A percentile compares a stretch with the other conserved stretches of the same genome.
phyloP scores from a whole-genome alignment of 441 rosid species.

The Macaranga tanarius region DNA sequence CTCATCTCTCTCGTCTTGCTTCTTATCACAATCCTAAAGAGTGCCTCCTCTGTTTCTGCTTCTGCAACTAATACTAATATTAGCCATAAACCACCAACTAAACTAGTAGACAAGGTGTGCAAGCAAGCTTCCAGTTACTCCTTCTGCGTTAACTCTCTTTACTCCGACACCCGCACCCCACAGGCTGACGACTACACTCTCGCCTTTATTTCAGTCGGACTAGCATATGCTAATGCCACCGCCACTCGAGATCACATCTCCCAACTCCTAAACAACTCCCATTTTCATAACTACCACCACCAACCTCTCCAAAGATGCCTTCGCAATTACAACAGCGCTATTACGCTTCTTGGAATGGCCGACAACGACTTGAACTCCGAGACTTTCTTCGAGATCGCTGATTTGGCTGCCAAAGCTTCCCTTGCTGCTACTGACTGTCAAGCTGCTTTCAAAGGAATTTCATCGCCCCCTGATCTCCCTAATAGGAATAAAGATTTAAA shows the following conservation, averaged over 20 bases:
- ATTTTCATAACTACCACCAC: background rate
- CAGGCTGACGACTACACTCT: conserved; percentile 32
- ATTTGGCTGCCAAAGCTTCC: conserved; percentile 21
- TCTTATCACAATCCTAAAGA: too few species aligned
- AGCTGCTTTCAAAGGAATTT: conserved; percentile 13
- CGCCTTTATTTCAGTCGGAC: conserved; percentile 33
- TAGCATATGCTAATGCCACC: conserved; percentile 36
- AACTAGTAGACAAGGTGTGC: conserved; percentile 35
- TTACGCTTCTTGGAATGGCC: conserved; percentile 17
- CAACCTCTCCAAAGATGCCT: conserved; percentile 25
- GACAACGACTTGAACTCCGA: conserved; percentile 37
- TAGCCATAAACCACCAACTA: too few species aligned
- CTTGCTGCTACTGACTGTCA: conserved; percentile 24
- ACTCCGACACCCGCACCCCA: conserved; percentile 26
- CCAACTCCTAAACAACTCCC: conserved; percentile 6
- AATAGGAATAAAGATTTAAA: conserved; percentile 23
- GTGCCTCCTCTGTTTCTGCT: too few species aligned
- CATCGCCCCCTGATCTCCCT: background rate
- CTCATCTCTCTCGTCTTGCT: too few species aligned
- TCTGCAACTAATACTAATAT: too few species aligned
- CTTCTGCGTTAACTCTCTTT: conserved; percentile 32
- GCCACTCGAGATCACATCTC: conserved; percentile 23
- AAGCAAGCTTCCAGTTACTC: conserved; percentile 26
- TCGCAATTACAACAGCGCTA: conserved; percentile 23
- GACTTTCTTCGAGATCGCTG: conserved; percentile 27